Evolutionary conservation across 1,139 yeast genomes (phyloP), one percentile per base, ranked within the genome.

Genomic region (Geotrichum bryndzae): DNA sequence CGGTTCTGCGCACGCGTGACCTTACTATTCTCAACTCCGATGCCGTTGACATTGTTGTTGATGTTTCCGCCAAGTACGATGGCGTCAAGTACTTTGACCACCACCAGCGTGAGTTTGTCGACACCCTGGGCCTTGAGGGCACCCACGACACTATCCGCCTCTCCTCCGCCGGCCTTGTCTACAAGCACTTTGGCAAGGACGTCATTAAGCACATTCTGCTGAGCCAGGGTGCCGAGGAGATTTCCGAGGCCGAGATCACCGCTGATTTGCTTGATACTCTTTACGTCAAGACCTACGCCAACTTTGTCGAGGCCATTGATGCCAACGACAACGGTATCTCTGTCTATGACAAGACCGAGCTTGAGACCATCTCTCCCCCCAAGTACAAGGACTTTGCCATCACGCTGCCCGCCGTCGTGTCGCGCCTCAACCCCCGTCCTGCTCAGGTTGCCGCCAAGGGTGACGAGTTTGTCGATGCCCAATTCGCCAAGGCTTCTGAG

Each of bases 241-340:
- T 29, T 18, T 18, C 29, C 25, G 76, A 79, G 51, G 11, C 38
- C 38, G 64, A 64, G 25, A 50, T 53, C 8, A 62, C 65, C n/a
- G 74, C 72, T 1, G 72, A 72, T 7, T 54, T 78, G n/a, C 76
- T 89, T 52, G 88, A 86, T 31, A 75, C 85, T 54, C 77, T 94
- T 63, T 90, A 87, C 74, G 80, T 81, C 59, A 88, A 88, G 73
- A 79, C 92, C 18, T 94, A 94, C 79, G 83, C 84, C 66, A 95
- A 88, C 67, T 91, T 94, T 70, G 79, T 94, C 64, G 99, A 92
- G 74, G 86, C 96, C 27, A 81, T 94, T 60, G 99, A 94, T 77
- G 99, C 98, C 62, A 90, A 91, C 71, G 99, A 94, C 74, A 94
- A 94, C 71, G 99, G 99, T 70, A 84, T 94, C 65, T 81, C 82